Conservation (phyloP, 2,329 filamentous ascomycete species). For the Purpureocillium lavendulum region DNA sequence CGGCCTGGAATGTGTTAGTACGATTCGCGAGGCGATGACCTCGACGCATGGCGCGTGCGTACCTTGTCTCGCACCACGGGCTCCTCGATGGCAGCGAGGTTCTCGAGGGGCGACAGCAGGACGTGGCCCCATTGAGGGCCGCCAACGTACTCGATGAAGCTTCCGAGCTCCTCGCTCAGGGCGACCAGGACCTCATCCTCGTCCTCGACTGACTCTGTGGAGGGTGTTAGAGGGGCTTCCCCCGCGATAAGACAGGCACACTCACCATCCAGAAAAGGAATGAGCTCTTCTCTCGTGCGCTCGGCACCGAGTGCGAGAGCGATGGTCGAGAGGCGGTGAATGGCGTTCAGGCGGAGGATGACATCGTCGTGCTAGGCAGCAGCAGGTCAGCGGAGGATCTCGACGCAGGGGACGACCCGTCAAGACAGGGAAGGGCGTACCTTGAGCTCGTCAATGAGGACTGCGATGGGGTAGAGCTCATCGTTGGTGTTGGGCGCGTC, state of each 20-base stretch:
- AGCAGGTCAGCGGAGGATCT: slow-evolving; percentile 15
- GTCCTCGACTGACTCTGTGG: slow-evolving; percentile 91
- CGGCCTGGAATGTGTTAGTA: slow-evolving; percentile 53
- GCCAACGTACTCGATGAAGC: slow-evolving; percentile 96
- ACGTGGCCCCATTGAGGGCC: slow-evolving; percentile 92
- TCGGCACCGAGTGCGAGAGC: slow-evolving; percentile 92
- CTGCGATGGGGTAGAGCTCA: slow-evolving; percentile 99
- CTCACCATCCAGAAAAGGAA: slow-evolving; percentile 97
- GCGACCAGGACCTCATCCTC: slow-evolving; percentile 98
- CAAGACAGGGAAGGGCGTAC: slow-evolving; percentile 42
- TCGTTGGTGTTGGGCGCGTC: slow-evolving; percentile 86
- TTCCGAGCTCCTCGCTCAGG: slow-evolving; percentile 91
- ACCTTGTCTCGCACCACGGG: slow-evolving; percentile 97
- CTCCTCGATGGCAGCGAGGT: slow-evolving; percentile 96
- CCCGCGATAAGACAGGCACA: slow-evolving; percentile 14
- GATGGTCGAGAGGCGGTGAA: slow-evolving; percentile 96
- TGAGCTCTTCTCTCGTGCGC: slow-evolving; percentile 94
- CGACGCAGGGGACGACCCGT: slow-evolving; percentile 6
- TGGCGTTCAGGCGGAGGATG: slow-evolving; percentile 93
- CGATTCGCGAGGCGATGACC: neutral
- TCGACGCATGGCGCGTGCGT: slow-evolving; percentile 16
- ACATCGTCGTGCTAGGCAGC: slow-evolving; percentile 85
- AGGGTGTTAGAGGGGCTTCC: neutral
- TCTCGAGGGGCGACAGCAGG: slow-evolving; percentile 92
- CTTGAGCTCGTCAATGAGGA: slow-evolving; percentile 99